Evolutionary conservation across 148 eudicot species (phyloP).

Genomic region (Mesembryanthemum crystallinum): DNA sequence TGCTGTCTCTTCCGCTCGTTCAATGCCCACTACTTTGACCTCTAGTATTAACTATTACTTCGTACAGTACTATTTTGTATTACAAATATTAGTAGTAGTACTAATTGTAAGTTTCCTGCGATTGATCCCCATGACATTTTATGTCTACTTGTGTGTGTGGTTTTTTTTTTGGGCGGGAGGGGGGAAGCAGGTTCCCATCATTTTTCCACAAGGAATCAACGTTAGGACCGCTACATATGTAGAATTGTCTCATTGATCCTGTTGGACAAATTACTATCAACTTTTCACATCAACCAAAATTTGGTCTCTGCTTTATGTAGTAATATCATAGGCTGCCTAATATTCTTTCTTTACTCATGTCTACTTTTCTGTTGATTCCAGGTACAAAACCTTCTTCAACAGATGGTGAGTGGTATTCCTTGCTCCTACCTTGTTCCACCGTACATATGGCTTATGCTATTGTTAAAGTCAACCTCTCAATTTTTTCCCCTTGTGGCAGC

Average conservation of each 20-base stretch:
- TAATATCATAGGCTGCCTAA: neutral
- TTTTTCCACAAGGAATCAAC: no score
- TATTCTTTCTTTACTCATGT: conserved; percentile 10
- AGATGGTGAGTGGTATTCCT: conserved; percentile 39
- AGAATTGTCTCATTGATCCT: no score
- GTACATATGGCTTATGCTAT: neutral
- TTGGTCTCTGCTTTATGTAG: neutral
- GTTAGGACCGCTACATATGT: no score
- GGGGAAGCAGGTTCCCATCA: no score
- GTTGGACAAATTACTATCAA: no score
- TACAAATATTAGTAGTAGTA: neutral
- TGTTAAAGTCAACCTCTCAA: conserved; percentile 1
- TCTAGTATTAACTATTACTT: neutral
- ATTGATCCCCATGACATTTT: no score
- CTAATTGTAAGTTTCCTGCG: neutral
- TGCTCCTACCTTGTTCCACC: neutral
- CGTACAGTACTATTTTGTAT: no score
- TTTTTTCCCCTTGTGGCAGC: conserved; percentile 39
- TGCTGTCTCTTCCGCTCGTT: neutral
- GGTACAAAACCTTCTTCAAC: conserved; percentile 65
- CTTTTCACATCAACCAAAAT: no score
- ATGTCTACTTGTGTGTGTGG: no score
- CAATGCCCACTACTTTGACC: neutral
- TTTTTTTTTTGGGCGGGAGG: no score
- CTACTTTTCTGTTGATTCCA: conserved; percentile 15